Conservation (phyloP, 2,329 filamentous ascomycete genomes). For the Epicoccum sorghinum region DNA sequence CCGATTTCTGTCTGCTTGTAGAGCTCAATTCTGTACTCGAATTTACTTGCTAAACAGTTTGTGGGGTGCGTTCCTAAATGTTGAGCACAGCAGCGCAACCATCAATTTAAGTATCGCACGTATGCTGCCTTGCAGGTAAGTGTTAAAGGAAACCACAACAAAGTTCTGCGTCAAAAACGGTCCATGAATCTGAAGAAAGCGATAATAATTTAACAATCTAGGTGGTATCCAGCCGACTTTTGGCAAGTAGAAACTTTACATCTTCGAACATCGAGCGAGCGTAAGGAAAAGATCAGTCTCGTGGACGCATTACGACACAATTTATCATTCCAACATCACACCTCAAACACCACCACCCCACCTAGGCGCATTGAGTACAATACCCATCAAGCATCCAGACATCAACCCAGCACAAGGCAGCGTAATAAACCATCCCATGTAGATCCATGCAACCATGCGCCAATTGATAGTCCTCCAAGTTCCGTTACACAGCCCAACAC, state of each 20-base stretch:
- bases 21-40: too few species aligned
- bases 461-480: conserved; percentile 52
- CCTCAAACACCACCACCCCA: conserved; percentile 31
- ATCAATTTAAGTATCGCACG: too few species aligned
- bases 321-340: neutral
- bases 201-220: neutral
- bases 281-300: neutral
- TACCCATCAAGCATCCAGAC: conserved; percentile 65
- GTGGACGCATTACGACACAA: neutral
- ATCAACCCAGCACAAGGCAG: conserved; percentile 55
- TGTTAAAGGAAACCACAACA: too few species aligned
- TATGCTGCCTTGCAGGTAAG: too few species aligned
- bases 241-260: neutral
- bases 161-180: too few species aligned
- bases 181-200: neutral
- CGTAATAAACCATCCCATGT: conserved; percentile 54
- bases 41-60: too few species aligned
- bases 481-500: conserved; percentile 42
- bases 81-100: too few species aligned
- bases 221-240: conserved; percentile 10
- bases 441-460: conserved; percentile 51
- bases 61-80: too few species aligned
- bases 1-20: too few species aligned
- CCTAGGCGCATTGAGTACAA: conserved; percentile 65
- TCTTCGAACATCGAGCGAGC: neutral